A percentile compares a stretch with the other conserved stretches of the same genome.
phyloP scores from a whole-genome alignment of 495 filamentous ascomycete genomes.

The Aspergillus avenaceus region DNA sequence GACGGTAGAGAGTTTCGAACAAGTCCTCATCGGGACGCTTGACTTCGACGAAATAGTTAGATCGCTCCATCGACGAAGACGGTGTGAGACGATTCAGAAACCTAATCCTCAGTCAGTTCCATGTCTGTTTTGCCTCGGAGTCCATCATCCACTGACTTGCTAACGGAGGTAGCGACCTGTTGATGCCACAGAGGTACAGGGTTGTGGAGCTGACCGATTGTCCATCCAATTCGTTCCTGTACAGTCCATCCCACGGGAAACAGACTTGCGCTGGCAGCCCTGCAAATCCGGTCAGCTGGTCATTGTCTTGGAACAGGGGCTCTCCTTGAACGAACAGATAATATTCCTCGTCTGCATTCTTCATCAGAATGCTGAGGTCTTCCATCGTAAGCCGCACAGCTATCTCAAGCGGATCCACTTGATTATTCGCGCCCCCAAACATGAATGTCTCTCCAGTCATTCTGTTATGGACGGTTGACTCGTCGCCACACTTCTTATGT shows the following conservation, averaged over 20 bases:
- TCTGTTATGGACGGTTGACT: slow-evolving; percentile 39
- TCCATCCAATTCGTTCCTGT: slow-evolving; percentile 50
- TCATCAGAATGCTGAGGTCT: slow-evolving; percentile 52
- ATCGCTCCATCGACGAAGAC: slow-evolving; percentile 47
- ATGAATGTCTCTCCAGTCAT: slow-evolving; percentile 47
- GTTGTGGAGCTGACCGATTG: slow-evolving; percentile 47
- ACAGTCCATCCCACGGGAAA: slow-evolving; percentile 57
- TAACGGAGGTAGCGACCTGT: slow-evolving; percentile 46
- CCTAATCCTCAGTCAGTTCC: slow-evolving; percentile 18
- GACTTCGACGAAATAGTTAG: slow-evolving; percentile 51
- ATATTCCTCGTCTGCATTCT: slow-evolving; percentile 44
- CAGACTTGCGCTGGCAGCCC: slow-evolving; percentile 53
- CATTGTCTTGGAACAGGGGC: neutral
- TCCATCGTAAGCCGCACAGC: slow-evolving; percentile 56
- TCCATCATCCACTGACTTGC: slow-evolving; percentile 38
- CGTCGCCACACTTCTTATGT: slow-evolving; percentile 23
- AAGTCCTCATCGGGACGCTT: slow-evolving; percentile 38
- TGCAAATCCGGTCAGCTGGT: slow-evolving; percentile 14
- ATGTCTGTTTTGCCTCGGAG: neutral
- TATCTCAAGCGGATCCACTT: slow-evolving; percentile 48
- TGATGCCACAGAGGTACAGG: slow-evolving; percentile 53
- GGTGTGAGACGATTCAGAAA: slow-evolving; percentile 47
- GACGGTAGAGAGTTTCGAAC: slow-evolving; percentile 38
- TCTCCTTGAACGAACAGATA: slow-evolving; percentile 38
- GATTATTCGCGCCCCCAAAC: slow-evolving; percentile 24